phyloP scores from a whole-genome alignment of 768 basidiomycete species.

The Tricholoma flavovirens region DNA sequence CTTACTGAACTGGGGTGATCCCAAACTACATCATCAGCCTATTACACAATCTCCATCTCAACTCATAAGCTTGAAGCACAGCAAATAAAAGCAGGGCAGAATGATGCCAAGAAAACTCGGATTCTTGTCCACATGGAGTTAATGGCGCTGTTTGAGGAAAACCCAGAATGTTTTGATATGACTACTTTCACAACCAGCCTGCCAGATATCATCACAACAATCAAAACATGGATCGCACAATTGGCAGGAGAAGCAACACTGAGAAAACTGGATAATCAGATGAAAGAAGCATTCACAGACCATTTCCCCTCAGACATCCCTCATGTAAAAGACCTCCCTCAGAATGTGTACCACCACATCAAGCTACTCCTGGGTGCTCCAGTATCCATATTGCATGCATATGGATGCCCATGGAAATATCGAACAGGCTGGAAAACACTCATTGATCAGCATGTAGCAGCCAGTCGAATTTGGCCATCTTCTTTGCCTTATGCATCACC shows the following conservation, averaged over 20 bases:
- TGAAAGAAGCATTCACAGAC: not conserved
- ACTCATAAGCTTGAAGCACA: not conserved
- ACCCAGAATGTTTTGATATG: not conserved
- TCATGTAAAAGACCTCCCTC: not conserved
- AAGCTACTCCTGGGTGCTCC: not conserved
- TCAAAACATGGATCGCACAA: not conserved
- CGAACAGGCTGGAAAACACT: not conserved
- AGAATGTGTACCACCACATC: not conserved
- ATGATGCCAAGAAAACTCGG: not conserved
- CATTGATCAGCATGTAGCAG: slow-evolving; percentile 16
- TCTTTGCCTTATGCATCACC: slow-evolving; percentile 24
- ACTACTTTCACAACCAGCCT: not conserved
- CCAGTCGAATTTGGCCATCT: slow-evolving; percentile 25
- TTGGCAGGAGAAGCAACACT: not conserved
- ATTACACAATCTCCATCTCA: too few species aligned
- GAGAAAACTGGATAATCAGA: not conserved
- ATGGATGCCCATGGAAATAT: not conserved
- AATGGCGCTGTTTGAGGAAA: not conserved
- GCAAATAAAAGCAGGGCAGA: not conserved
- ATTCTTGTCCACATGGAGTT: not conserved
- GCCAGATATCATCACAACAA: not conserved
- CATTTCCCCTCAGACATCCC: not conserved
- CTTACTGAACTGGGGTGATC: too few species aligned
- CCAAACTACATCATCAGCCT: not conserved
- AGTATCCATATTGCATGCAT: not conserved